Evolutionary conservation across 2,329 filamentous ascomycete genomes (phyloP).

Genomic region (Mycosphaerelloides madeirae): DNA sequence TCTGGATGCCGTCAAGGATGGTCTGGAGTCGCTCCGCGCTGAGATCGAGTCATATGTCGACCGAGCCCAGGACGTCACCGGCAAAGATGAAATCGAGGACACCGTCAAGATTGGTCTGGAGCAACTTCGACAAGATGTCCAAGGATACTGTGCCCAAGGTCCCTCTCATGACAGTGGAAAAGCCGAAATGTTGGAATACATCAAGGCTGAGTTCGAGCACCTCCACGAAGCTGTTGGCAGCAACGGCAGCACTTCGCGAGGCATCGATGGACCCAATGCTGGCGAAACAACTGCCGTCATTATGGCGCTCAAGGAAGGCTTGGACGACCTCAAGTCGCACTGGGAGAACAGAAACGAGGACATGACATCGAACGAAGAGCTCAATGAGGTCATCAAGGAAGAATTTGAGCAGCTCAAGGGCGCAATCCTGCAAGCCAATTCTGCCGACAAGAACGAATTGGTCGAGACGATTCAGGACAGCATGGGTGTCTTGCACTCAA

Average conservation of each 20-base stretch:
- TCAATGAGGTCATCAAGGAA: constrained; percentile 67
- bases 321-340: constrained; percentile 29
- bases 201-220: constrained; percentile 56
- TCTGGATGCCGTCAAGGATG: constrained; percentile 80
- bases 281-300: constrained; percentile 28
- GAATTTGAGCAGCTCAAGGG: constrained; percentile 80
- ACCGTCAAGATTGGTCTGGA: constrained; percentile 62
- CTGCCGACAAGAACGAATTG: constrained; percentile 56
- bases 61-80: constrained; percentile 61
- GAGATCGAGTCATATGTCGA: constrained; percentile 82
- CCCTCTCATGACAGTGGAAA: constrained; percentile 40
- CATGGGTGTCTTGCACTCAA: constrained; percentile 45
- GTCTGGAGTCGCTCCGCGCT: constrained; percentile 70
- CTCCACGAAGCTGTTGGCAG: constrained; percentile 54
- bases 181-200: constrained; percentile 46
- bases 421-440: constrained; percentile 61
- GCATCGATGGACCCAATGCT: constrained; percentile 19
- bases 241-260: constrained; percentile 29
- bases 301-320: constrained; percentile 29
- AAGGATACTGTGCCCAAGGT: constrained; percentile 46
- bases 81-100: constrained; percentile 74
- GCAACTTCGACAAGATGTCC: constrained; percentile 56
- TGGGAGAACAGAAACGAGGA: constrained; percentile 19
- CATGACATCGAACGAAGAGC: constrained; percentile 37
- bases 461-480: constrained; percentile 55